phyloP scores from a whole-genome alignment of 345 rosid species.

The Sisymbrium irio region DNA sequence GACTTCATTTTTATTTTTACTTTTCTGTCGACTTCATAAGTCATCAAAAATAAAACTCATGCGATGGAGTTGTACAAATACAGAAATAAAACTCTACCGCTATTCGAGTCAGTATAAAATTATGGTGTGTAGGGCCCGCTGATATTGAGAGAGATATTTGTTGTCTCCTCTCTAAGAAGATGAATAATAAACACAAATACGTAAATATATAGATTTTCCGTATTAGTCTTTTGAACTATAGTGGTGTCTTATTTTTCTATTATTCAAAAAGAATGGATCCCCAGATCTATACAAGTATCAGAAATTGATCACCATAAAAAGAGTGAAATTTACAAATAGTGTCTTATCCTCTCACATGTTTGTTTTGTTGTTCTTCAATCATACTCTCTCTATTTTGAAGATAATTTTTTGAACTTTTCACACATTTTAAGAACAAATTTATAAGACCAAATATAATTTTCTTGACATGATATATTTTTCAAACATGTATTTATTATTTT shows the following conservation, averaged over 20 bases:
- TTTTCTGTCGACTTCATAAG: conserved; percentile 24
- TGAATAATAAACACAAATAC: background rate
- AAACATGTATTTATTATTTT: no score
- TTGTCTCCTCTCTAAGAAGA: conserved; percentile 17
- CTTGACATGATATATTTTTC: no score
- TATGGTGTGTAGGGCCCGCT: conserved; percentile 4
- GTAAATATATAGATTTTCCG: background rate
- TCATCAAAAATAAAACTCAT: background rate
- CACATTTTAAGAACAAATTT: no score
- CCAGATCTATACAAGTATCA: no score
- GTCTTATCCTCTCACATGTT: no score
- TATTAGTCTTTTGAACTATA: background rate
- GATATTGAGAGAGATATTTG: conserved; percentile 19
- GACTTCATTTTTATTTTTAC: no score
- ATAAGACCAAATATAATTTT: no score
- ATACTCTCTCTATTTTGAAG: no score
- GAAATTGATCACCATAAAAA: no score
- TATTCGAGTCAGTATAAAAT: background rate
- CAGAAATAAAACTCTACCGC: background rate
- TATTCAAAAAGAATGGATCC: no score
- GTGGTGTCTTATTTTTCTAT: background rate
- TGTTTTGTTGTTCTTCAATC: background rate
- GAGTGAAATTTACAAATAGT: no score
- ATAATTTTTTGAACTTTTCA: no score
- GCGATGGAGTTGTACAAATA: background rate